Conservation (phyloP, 805 yeast genomes). For the Metschnikowia amazonensis region DNA sequence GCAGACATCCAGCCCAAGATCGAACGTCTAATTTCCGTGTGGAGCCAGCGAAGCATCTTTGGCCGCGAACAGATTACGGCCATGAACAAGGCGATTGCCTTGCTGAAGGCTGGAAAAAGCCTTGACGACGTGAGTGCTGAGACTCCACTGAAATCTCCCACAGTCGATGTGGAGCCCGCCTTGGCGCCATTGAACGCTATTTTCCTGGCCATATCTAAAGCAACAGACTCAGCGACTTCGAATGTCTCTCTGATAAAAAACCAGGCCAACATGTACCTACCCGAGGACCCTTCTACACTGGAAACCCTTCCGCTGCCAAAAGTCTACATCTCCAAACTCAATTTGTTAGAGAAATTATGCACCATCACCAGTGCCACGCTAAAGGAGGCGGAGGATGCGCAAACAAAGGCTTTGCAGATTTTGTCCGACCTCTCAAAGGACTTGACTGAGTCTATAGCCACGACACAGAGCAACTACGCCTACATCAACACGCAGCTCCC, state of each 20-base stretch:
- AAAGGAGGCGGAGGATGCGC: conserved; percentile 27
- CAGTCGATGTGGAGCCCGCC: conserved; percentile 26
- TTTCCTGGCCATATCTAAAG: conserved; percentile 25
- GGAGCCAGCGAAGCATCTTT: conserved; percentile 55
- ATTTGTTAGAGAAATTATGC: conserved; percentile 37
- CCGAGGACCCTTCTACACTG: conserved; percentile 30
- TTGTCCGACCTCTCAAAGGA: conserved; percentile 23
- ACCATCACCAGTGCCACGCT: conserved; percentile 30
- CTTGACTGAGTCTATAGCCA: conserved; percentile 25
- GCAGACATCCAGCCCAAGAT: conserved; percentile 43
- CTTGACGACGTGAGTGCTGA: background rate
- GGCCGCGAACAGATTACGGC: conserved; percentile 22
- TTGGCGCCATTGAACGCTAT: conserved; percentile 31
- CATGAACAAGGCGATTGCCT: conserved; percentile 25
- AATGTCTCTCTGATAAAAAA: conserved; percentile 37
- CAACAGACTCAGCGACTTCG: conserved; percentile 17
- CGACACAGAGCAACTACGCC: conserved; percentile 33
- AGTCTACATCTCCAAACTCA: conserved; percentile 37
- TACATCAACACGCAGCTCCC: conserved; percentile 28
- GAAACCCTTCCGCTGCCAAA: conserved; percentile 35
- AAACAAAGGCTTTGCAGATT: conserved; percentile 24
- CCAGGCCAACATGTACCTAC: conserved; percentile 36
- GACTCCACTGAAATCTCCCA: background rate
- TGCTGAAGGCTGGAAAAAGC: conserved; percentile 16
- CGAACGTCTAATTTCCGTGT: conserved; percentile 49